Evolutionary conservation across 2,329 filamentous ascomycete genomes (phyloP), one percentile per base, ranked within the genome.

Genomic region (Fusarium dlaminii): DNA sequence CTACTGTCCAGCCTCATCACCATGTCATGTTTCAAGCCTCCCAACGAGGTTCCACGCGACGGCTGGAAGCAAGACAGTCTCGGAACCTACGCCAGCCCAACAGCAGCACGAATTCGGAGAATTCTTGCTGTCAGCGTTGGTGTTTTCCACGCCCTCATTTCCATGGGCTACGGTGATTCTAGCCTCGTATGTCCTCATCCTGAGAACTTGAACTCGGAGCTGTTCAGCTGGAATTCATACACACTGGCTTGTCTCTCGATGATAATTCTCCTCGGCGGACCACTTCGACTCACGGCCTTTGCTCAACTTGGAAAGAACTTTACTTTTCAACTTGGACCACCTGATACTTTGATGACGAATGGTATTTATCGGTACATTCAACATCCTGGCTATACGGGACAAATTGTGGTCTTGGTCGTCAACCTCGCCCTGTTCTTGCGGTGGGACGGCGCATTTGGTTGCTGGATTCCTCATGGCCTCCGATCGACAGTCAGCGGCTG

Each of bases 41-140:
- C 55, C 7, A 58, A 22, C 15, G 55, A 58, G 15, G 5, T 36
- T 58, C 55, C 55, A 10, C 55, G 30, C 11, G 24, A 36, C 3
- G 55, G 55, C 11, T 58, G 55, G 55, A 58, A 58, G n/a, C 39
- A 58, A 29, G 55, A 58, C 30, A 58, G 55, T 36, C 55, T 58
- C 3, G 30, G 55, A 6, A 20, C 15, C 5, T 49, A 58, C 15
- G 30, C 30, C 18, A 58, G 55, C 8, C 40, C 55, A n/a, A 49
- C 40, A 1, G 55, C 55, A 14, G 40, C 55, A 14, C 39, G 40
- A 58, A 29, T 58, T 5, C 55, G 55, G 3, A 30, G 24, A 10
- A 14, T 58, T 13, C 10, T 58, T 0, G 30, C 55, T 13, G 11
- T 58, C 10, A 48, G 55, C 5, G 15, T 58, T 14, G 55, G 55